A percentile compares a stretch with the other conserved stretches of the same genome.
These are phyloP conservation scores for Lasiosphaeria ovina DNA, from an alignment of 495 filamentous ascomycete genomes.

Conservation along the genomic window DNA sequence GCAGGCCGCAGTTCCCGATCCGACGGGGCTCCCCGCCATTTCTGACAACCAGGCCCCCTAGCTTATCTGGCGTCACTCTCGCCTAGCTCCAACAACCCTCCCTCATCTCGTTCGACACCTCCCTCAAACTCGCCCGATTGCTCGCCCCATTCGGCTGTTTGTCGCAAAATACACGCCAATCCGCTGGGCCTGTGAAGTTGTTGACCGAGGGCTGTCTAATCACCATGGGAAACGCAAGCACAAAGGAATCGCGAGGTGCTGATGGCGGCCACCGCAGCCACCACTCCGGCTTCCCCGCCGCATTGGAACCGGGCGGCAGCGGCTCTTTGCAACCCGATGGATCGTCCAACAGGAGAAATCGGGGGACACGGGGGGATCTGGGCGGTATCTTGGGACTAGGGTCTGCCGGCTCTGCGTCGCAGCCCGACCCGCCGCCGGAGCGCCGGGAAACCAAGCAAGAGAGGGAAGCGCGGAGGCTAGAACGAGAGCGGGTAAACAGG, in stretches of 20 bases:
- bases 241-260: slow-evolving; percentile 32
- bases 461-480: slow-evolving; percentile 77
- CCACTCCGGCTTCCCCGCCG: slow-evolving; percentile 11
- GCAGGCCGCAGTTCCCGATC: not conserved
- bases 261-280: slow-evolving; percentile 27
- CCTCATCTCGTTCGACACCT: not conserved
- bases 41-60: not conserved
- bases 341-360: slow-evolving; percentile 24
- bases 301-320: slow-evolving; percentile 16
- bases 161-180: not conserved
- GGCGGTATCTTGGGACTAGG: slow-evolving; percentile 25
- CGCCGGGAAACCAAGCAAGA: slow-evolving; percentile 88
- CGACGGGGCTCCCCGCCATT: not conserved
- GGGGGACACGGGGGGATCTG: slow-evolving; percentile 30
- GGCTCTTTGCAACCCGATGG: slow-evolving; percentile 24
- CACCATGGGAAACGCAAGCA: slow-evolving; percentile 34
- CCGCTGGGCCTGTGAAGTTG: not conserved
- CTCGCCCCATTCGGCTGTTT: not conserved
- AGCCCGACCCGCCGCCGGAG: slow-evolving; percentile 40
- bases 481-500: slow-evolving; percentile 72
- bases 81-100: not conserved
- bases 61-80: slow-evolving; percentile 1
- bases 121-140: not conserved
- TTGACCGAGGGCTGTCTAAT: not conserved
- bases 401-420: slow-evolving; percentile 24